Percentiles rank a stretch among this genome's conserved stretches.
Evolutionary conservation across 805 yeast species (phyloP).

Genomic region (Clavispora carvajalis): DNA sequence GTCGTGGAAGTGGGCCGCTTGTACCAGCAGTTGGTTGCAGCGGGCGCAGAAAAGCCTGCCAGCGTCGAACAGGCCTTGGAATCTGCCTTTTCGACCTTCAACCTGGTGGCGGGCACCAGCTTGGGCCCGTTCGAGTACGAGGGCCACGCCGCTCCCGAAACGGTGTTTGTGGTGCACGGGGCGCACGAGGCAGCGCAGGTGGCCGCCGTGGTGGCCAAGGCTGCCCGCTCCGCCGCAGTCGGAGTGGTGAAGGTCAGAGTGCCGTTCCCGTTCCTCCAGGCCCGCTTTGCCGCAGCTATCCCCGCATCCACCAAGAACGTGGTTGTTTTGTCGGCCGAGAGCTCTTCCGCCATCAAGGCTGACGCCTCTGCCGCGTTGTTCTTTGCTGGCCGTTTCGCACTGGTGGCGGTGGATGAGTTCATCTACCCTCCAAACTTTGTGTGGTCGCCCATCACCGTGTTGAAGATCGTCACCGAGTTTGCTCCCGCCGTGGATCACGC

Average conservation of each 20-base stretch:
- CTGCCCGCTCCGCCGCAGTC: conserved; percentile 29
- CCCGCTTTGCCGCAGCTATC: conserved; percentile 51
- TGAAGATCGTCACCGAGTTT: conserved; percentile 44
- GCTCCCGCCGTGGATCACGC: conserved; percentile 24
- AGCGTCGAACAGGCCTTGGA: conserved; percentile 36
- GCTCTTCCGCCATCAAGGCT: conserved; percentile 45
- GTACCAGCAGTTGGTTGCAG: conserved; percentile 32
- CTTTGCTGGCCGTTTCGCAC: conserved; percentile 39
- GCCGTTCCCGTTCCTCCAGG: conserved; percentile 72
- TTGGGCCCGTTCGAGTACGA: conserved; percentile 63
- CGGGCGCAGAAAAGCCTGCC: conserved; percentile 15
- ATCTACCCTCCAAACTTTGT: conserved; percentile 46
- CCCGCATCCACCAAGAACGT: conserved; percentile 56
- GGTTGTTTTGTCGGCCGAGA: conserved; percentile 60
- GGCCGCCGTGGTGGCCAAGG: conserved; percentile 35
- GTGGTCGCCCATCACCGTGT: conserved; percentile 53
- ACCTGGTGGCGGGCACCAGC: conserved; percentile 47
- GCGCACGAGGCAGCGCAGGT: conserved; percentile 59
- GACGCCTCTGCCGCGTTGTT: conserved; percentile 73
- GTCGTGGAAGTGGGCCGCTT: conserved; percentile 37
- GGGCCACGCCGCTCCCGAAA: conserved; percentile 58
- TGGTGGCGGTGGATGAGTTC: conserved; percentile 44
- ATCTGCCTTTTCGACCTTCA: conserved; percentile 46
- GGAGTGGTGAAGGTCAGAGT: conserved; percentile 72
- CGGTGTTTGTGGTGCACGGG: conserved; percentile 81